phyloP scores from a whole-genome alignment of 2,329 filamentous ascomycete species.

The Microdochium paspali region DNA sequence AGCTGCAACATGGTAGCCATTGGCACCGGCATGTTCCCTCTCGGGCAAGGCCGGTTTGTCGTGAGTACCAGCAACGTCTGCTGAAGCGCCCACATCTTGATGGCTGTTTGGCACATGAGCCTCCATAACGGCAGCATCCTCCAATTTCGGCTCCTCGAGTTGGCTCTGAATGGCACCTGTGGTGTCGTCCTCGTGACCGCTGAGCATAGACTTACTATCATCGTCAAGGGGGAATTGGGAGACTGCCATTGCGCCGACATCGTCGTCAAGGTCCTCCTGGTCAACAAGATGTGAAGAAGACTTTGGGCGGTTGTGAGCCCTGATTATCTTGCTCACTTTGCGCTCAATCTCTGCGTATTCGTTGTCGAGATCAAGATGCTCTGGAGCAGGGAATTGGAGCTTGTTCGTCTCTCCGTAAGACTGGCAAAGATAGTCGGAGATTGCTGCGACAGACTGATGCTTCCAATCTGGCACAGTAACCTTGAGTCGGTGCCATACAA shows the following conservation, averaged over 20 bases:
- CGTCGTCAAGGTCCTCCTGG: constrained; percentile 9
- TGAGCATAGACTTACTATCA: not conserved
- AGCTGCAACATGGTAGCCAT: not conserved
- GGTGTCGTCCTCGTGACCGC: not conserved
- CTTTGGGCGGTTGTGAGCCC: constrained; percentile 5
- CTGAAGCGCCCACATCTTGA: not conserved
- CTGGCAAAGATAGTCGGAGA: constrained; percentile 9
- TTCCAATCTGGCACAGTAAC: constrained; percentile 11
- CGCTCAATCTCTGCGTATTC: constrained; percentile 15
- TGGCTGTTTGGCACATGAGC: not conserved
- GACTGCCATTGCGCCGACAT: constrained; percentile 2
- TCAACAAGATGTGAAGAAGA: constrained; percentile 9
- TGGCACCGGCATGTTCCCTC: not conserved
- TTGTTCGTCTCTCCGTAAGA: constrained; percentile 11
- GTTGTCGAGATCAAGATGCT: constrained; percentile 9
- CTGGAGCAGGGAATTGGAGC: constrained; percentile 10
- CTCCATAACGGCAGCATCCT: not conserved
- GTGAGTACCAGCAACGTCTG: not conserved
- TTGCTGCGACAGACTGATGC: constrained; percentile 12
- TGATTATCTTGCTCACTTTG: constrained; percentile 13
- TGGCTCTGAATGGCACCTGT: not conserved
- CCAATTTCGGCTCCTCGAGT: not conserved
- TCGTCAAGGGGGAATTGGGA: not conserved
- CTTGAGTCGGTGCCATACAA: constrained; percentile 19
- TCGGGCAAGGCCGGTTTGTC: not conserved